A percentile compares a stretch with the other conserved stretches of the same genome.
Evolutionary conservation across 306 rosid genomes (phyloP).

Genomic region (Trifolium pratense): DNA sequence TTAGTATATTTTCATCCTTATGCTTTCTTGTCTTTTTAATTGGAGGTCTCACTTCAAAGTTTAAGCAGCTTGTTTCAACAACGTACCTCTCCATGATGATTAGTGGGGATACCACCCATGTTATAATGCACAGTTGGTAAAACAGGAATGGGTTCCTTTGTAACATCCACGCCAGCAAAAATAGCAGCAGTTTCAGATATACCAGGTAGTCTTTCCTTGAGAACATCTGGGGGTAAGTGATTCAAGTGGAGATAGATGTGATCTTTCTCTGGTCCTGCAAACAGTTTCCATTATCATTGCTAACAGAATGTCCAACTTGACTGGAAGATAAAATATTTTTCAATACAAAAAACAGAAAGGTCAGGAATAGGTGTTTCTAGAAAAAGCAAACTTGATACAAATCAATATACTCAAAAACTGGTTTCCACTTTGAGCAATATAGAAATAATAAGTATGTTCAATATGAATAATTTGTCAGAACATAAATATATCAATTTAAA

Average conservation of each 20-base stretch:
- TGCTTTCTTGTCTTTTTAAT: neutral
- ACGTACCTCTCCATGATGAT: constrained; percentile 88
- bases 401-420: constrained; percentile 5
- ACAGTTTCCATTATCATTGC: constrained; percentile 25
- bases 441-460: neutral
- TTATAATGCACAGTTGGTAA: constrained; percentile 96
- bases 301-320: constrained; percentile 26
- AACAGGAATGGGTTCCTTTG: constrained; percentile 97
- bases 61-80: constrained; percentile 11
- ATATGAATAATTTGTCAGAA: neutral
- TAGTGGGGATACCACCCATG: constrained; percentile 98
- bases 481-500: constrained; percentile 1
- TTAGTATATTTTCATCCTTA: too few species aligned
- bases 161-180: constrained; percentile 99
- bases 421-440: neutral
- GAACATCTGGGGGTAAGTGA: constrained; percentile 99
- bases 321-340: constrained; percentile 16
- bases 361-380: constrained; percentile 20
- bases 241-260: constrained; percentile 98
- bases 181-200: constrained; percentile 99
- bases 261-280: constrained; percentile 94
- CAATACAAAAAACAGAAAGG: constrained; percentile 14
- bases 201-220: constrained; percentile 98
- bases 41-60: neutral
- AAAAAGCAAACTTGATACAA: constrained; percentile 22